phyloP scores from a whole-genome alignment of 768 basidiomycete genomes.

The Tricholoma furcatifolium region DNA sequence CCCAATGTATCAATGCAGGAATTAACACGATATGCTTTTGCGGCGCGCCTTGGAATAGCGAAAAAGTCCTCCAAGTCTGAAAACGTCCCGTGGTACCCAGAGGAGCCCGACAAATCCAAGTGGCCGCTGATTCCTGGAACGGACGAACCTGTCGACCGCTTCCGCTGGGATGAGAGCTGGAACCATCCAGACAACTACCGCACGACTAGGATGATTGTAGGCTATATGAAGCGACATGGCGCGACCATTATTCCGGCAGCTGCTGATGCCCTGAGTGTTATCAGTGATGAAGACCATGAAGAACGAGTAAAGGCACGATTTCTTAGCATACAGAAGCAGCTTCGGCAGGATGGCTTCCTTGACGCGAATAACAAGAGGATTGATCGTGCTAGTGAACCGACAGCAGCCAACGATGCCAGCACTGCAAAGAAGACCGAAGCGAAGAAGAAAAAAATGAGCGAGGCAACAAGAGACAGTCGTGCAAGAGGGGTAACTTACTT shows the following conservation, averaged over 20 bases:
- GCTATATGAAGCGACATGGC: conserved; percentile 2
- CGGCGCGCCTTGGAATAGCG: not conserved
- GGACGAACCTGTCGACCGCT: not conserved
- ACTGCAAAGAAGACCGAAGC: not conserved
- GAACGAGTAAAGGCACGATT: not conserved
- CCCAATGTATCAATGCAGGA: not conserved
- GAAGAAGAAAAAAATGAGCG: not conserved
- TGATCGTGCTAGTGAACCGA: not conserved
- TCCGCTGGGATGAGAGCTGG: not conserved
- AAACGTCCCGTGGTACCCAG: conserved; percentile 9
- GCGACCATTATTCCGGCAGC: not conserved
- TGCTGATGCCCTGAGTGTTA: not conserved
- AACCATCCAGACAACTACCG: conserved; percentile 5
- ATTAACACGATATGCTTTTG: not conserved
- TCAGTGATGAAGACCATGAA: conserved; percentile 6
- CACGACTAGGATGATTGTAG: conserved; percentile 3
- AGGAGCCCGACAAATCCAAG: not conserved
- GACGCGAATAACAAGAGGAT: conserved; percentile 1
- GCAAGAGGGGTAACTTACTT: not conserved
- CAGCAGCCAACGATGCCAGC: not conserved
- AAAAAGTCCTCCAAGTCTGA: not conserved
- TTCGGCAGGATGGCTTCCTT: not conserved
- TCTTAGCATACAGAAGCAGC: conserved; percentile 2
- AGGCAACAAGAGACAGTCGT: not conserved
- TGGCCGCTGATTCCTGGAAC: conserved; percentile 8